Evolutionary conservation across 495 filamentous ascomycete genomes (phyloP).

Genomic region (Darksidea phi): DNA sequence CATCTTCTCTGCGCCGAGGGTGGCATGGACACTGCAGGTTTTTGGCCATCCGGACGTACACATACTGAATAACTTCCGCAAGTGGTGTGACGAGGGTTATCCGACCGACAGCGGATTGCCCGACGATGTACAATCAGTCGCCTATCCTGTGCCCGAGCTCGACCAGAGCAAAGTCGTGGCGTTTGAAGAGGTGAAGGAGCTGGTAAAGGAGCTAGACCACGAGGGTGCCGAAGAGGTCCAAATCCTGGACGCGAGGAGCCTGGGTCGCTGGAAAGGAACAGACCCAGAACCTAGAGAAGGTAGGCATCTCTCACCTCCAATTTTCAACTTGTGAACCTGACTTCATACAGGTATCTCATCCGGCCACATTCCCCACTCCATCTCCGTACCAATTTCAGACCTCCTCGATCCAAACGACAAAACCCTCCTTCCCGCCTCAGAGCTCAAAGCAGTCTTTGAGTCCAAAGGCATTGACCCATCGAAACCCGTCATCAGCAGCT

Average conservation of each 20-base stretch:
- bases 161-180: constrained; percentile 58
- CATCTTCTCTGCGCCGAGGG: constrained; percentile 89
- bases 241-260: constrained; percentile 82
- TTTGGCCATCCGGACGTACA: constrained; percentile 92
- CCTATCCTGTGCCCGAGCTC: constrained; percentile 57
- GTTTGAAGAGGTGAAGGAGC: constrained; percentile 77
- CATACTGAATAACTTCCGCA: constrained; percentile 87
- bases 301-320: constrained; percentile 3
- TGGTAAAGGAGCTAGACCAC: constrained; percentile 70
- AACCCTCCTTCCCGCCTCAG: constrained; percentile 66
- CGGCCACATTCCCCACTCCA: constrained; percentile 87
- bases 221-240: constrained; percentile 79
- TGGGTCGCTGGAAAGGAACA: constrained; percentile 75
- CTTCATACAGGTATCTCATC: constrained; percentile 61
- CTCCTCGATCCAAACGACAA: constrained; percentile 81
- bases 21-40: constrained; percentile 85
- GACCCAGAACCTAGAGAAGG: constrained; percentile 82
- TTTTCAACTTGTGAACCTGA: background rate
- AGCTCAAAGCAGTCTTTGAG: constrained; percentile 75
- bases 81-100: constrained; percentile 79
- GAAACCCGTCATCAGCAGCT: constrained; percentile 85
- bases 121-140: constrained; percentile 48
- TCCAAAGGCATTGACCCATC: constrained; percentile 71
- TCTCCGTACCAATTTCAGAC: constrained; percentile 75
- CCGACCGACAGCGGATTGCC: constrained; percentile 75